phyloP scores from a whole-genome alignment of 176 grass and related monocot genomes.

The Chloris gayana region DNA sequence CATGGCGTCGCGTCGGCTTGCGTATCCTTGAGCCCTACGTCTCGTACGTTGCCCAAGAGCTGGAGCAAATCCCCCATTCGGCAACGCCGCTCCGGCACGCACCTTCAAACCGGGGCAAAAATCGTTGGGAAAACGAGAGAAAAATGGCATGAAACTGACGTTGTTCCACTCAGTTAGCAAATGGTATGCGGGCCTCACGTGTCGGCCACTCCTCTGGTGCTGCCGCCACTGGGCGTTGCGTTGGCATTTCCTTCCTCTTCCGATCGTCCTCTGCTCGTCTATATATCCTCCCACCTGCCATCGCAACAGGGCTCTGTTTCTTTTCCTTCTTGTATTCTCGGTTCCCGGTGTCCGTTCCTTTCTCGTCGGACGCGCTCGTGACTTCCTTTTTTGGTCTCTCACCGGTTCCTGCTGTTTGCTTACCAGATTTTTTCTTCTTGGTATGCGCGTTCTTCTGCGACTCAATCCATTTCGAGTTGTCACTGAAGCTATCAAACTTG shows the following conservation, averaged over 20 bases:
- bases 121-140: no score
- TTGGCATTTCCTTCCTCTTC: no score
- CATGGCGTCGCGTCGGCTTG: no score
- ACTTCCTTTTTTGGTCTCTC: neutral
- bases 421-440: neutral
- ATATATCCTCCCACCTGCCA: neutral
- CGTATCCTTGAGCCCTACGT: no score
- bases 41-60: no score
- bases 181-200: neutral
- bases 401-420: neutral
- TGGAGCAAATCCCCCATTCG: no score
- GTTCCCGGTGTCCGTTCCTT: neutral
- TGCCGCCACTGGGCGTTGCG: neutral
- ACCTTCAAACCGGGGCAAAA: no score
- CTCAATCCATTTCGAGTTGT: neutral
- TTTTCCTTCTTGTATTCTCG: no score
- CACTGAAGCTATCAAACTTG: no score
- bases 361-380: neutral
- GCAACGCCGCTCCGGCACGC: no score
- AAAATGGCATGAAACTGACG: no score
- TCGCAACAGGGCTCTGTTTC: neutral
- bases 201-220: neutral
- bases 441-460: neutral
- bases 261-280: neutral
- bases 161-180: neutral